A percentile compares a stretch with the other conserved stretches of the same genome.
Evolutionary conservation across 108 stramenopile species (phyloP).

Genomic region (Skeletonema tropicum): DNA sequence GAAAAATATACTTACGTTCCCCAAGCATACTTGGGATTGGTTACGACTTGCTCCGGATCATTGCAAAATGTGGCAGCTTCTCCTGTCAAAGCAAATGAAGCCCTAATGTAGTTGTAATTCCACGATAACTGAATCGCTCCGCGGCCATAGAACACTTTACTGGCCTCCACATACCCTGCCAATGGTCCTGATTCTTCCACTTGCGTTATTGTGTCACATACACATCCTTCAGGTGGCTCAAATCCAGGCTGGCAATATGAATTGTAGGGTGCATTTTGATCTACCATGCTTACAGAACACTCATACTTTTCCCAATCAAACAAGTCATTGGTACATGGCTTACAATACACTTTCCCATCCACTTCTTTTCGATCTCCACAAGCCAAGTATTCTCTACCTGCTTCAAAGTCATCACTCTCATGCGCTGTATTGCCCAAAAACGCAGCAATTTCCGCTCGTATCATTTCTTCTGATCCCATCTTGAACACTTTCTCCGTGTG

Average conservation of each 20-base stretch:
- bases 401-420: conserved; percentile 44
- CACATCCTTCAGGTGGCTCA: conserved; percentile 37
- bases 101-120: conserved; percentile 50
- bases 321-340: conserved; percentile 37
- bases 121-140: conserved; percentile 42
- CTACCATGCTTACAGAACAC: conserved; percentile 38
- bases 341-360: conserved; percentile 41
- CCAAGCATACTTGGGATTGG: conserved; percentile 42
- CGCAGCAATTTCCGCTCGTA: conserved; percentile 29
- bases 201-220: conserved; percentile 37
- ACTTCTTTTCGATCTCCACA: conserved; percentile 41
- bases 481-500: conserved; percentile 37
- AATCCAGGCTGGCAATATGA: conserved; percentile 40
- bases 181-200: conserved; percentile 13
- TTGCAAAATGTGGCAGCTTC: conserved; percentile 43
- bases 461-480: conserved; percentile 29
- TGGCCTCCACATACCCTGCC: conserved; percentile 42
- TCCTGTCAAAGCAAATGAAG: conserved; percentile 44
- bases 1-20: conserved; percentile 21
- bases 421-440: conserved; percentile 50
- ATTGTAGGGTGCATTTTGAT: conserved; percentile 40
- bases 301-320: conserved; percentile 43
- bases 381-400: conserved; percentile 43
- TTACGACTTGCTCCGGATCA: conserved; percentile 42
- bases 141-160: conserved; percentile 39